Evolutionary conservation across 1,139 yeast genomes (phyloP), one percentile per base, ranked within the genome.

Genomic region (Yamadazyma sp.): DNA sequence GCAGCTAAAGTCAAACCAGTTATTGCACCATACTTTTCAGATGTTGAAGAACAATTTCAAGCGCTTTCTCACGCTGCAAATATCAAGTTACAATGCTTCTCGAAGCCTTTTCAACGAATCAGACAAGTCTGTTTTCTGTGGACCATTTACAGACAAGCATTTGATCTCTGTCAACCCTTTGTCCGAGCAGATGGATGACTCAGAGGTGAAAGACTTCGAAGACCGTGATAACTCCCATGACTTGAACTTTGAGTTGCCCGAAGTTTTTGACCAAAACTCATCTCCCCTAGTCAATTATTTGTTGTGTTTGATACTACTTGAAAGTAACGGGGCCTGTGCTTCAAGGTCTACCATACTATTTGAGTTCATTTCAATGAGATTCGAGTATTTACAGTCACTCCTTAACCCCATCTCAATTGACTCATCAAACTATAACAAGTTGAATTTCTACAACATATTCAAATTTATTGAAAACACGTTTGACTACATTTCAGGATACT

Each of bases 401-500:
- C 41, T 64, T 8, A 29, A 31, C 1, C 36, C 31, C 8, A 20
- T 39, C 2, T 20, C 29, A 7, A n/a, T 37, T 4, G 31, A 34
- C 11, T 28, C 29, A 2, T 9, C 21, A 3, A 39, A 25, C 28
- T 37, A 30, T 18, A 29, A 40, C 22, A 43, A 53, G 17, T 41
- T 65, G 26, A 56, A 62, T 37, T 64, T 63, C 41, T 55, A 52
- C 31, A 52, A 49, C 21, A 44, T 67, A 5, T 55, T 67, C 38
- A 57, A 54, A 41, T 69, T 50, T 41, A 47, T 64, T 31, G 74
- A 70, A 47, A 62, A 61, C 34, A 67, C 76, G 0, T 59, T 62
- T 40, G 55, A 47, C 3, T 62, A 63, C 39, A 45, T 58, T 11
- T 39, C 51, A 1, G 41, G 46, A 17, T 64, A 57, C 42, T 66